phyloP scores from a whole-genome alignment of 768 basidiomycete genomes.

The Xerocomellus chrysenteron region DNA sequence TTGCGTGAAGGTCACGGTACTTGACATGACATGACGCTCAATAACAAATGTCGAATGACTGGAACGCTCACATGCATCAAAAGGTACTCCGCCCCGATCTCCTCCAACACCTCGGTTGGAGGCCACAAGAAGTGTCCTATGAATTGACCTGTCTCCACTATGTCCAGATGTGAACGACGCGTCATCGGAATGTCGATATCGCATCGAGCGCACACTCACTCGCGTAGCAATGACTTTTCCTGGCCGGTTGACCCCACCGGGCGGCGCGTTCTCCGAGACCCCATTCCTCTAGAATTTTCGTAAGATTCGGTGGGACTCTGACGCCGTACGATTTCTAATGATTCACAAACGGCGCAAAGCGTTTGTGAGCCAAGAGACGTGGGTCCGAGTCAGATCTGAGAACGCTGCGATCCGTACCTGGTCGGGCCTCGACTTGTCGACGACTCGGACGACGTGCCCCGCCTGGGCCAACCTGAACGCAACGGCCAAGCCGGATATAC shows the following conservation, averaged over 20 bases:
- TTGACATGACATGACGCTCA: slow-evolving; percentile 18
- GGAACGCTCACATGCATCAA: slow-evolving; percentile 43
- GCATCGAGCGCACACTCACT: slow-evolving; percentile 10
- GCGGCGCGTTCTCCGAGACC: slow-evolving; percentile 43
- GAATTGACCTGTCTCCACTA: slow-evolving; percentile 41
- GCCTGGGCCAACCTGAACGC: slow-evolving; percentile 53
- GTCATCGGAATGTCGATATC: not conserved
- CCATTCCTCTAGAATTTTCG: slow-evolving; percentile 52
- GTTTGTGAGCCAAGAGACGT: not conserved
- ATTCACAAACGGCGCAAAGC: not conserved
- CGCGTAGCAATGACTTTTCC: slow-evolving; percentile 14
- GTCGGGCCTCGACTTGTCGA: slow-evolving; percentile 48
- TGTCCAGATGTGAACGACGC: not conserved
- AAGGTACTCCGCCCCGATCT: slow-evolving; percentile 48
- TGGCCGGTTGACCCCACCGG: slow-evolving; percentile 28
- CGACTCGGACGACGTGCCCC: slow-evolving; percentile 52
- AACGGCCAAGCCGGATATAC: slow-evolving; percentile 52
- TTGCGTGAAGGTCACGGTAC: slow-evolving; percentile 52
- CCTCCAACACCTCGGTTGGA: slow-evolving; percentile 43
- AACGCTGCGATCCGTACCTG: slow-evolving; percentile 25
- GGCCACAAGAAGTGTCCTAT: slow-evolving; percentile 44
- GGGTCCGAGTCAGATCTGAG: not conserved
- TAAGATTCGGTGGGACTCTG: slow-evolving; percentile 56
- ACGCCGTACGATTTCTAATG: slow-evolving; percentile 37
- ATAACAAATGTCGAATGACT: not conserved